Conservation (phyloP, 176 grass and related monocot genomes). For the Zizania latifolia region DNA sequence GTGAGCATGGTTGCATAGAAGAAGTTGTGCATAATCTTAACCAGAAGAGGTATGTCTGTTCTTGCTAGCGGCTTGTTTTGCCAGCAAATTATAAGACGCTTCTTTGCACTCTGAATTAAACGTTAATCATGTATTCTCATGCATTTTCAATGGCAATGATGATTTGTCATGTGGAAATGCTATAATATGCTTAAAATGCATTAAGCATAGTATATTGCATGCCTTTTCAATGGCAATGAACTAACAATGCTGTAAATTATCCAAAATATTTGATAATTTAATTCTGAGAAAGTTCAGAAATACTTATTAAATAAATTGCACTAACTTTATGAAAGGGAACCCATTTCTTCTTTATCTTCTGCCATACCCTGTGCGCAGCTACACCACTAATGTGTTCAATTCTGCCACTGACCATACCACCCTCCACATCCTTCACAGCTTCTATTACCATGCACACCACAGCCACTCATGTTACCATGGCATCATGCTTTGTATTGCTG, state of each 20-base stretch:
- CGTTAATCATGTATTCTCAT: not conserved
- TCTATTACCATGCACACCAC: not conserved
- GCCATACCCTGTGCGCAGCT: not conserved
- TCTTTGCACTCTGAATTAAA: not conserved
- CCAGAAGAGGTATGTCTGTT: constrained; percentile 50
- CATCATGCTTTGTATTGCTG: not conserved
- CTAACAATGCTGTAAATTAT: not conserved
- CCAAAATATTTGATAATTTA: not conserved
- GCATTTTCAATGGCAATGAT: not conserved
- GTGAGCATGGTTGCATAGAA: constrained; percentile 79
- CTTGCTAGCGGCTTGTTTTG: not conserved
- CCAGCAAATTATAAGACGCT: not conserved
- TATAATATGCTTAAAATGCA: not conserved
- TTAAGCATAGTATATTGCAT: not conserved
- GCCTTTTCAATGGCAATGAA: not conserved
- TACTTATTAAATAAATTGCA: not conserved
- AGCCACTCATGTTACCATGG: not conserved
- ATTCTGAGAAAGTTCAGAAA: not conserved
- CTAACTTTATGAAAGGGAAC: not conserved
- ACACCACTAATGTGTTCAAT: not conserved
- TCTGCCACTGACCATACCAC: not conserved
- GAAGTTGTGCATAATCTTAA: constrained; percentile 79
- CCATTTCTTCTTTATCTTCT: not conserved
- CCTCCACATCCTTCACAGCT: not conserved
- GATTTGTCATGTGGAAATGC: not conserved